Percentiles rank a stretch among this genome's conserved stretches.
phyloP scores from a whole-genome alignment of 2,329 filamentous ascomycete species.

The Neobulgaria alba region DNA sequence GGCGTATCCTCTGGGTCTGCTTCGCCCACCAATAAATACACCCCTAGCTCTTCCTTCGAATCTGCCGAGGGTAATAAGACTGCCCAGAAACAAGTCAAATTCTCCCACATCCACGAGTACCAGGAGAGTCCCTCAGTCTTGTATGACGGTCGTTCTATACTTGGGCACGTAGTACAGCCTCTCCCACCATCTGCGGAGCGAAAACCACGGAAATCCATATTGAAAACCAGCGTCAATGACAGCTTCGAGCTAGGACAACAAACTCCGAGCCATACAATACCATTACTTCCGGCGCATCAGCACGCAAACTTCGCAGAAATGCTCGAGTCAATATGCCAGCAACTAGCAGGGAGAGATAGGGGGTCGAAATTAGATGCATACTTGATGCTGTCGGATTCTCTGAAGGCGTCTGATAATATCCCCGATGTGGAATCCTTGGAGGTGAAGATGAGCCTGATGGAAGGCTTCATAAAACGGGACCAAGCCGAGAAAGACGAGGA shows the following conservation, averaged over 20 bases:
- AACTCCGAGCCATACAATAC: constrained; percentile 7
- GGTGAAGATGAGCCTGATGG: constrained; percentile 67
- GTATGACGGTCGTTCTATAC: constrained; percentile 9
- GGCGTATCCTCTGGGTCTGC: constrained; percentile 15
- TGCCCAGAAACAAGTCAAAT: constrained; percentile 48
- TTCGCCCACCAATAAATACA: constrained; percentile 8
- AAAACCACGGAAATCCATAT: constrained; percentile 62
- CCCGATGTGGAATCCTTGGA: constrained; percentile 66
- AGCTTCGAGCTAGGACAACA: constrained; percentile 10
- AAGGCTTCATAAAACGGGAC: constrained; percentile 78
- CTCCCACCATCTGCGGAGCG: constrained; percentile 32
- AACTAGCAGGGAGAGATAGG: constrained; percentile 67
- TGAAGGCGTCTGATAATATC: constrained; percentile 75
- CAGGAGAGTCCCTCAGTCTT: constrained; percentile 35
- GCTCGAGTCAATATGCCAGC: constrained; percentile 75
- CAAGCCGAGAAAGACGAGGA: constrained; percentile 52
- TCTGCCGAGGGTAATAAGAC: constrained; percentile 16
- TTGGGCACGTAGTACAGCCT: constrained; percentile 10
- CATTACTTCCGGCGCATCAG: constrained; percentile 20
- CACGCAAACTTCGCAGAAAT: constrained; percentile 62
- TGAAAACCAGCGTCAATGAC: constrained; percentile 58
- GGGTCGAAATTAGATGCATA: constrained; percentile 78
- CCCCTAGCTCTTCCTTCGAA: constrained; percentile 30
- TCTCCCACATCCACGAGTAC: constrained; percentile 49
- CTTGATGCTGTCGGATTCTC: constrained; percentile 62